Conservation (phyloP, 1,284 basidiomycete genomes). For the Ustilago vetiveriae region DNA sequence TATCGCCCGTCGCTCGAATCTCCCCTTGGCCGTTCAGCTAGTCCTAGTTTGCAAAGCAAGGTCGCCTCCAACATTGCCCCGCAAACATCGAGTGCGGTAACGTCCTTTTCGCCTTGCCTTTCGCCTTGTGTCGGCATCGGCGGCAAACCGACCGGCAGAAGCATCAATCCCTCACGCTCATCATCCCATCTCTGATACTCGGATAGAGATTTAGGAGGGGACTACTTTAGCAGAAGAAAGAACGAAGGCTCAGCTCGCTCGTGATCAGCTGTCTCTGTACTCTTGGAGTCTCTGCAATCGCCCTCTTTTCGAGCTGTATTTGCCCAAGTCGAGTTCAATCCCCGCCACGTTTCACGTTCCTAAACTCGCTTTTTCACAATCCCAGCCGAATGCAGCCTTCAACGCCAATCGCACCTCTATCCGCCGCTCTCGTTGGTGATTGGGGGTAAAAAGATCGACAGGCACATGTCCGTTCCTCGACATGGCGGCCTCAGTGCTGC, state of each 20-base stretch:
- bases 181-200: too few species aligned
- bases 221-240: too few species aligned
- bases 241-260: too few species aligned
- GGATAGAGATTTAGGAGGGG: too few species aligned
- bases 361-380: too few species aligned
- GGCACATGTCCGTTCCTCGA: neutral
- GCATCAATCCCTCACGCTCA: too few species aligned
- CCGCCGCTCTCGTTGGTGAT: neutral
- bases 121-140: too few species aligned
- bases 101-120: too few species aligned
- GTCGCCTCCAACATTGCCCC: slow-evolving; percentile 14
- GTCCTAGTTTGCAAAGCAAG: slow-evolving; percentile 3
- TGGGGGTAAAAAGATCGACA: slow-evolving; percentile 20
- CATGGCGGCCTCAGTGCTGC: too few species aligned
- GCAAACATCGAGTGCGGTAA: too few species aligned
- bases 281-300: neutral
- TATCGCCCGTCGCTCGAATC: neutral
- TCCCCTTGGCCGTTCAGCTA: neutral
- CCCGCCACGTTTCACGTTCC: neutral
- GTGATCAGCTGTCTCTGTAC: neutral
- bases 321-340: neutral
- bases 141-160: too few species aligned
- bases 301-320: neutral
- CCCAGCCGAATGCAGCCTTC: too few species aligned
- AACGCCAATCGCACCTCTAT: slow-evolving; percentile 1